Evolutionary conservation across 2,329 filamentous ascomycete species (phyloP).

Genomic region (Capronia epimyces): DNA sequence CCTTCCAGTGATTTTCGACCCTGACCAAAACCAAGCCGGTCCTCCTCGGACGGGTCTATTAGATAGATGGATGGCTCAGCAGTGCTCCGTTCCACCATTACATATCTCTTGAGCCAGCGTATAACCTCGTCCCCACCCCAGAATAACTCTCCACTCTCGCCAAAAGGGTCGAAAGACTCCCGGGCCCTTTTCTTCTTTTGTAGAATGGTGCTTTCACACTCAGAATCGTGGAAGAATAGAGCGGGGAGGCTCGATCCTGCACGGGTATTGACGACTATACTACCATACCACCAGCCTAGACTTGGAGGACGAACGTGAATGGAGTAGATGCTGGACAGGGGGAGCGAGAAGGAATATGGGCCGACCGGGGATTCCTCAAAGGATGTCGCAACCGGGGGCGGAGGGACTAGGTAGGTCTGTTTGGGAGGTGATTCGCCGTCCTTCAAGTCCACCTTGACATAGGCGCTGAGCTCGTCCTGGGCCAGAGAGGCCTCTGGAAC

Average conservation of each 20-base stretch:
- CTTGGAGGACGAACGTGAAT: constrained; percentile 85
- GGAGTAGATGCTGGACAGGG: constrained; percentile 84
- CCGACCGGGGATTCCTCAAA: constrained; percentile 63
- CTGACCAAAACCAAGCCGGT: constrained; percentile 70
- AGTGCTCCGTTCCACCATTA: constrained; percentile 72
- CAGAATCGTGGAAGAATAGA: constrained; percentile 94
- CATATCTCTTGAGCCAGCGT: constrained; percentile 80
- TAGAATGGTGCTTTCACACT: constrained; percentile 90
- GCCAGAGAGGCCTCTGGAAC: constrained; percentile 83
- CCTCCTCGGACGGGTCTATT: constrained; percentile 78
- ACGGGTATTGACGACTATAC: constrained; percentile 83
- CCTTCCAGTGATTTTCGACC: constrained; percentile 48
- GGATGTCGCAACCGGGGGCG: constrained; percentile 77
- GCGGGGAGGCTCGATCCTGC: constrained; percentile 91
- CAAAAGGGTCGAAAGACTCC: constrained; percentile 87
- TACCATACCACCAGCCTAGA: constrained; percentile 97
- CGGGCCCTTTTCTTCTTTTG: constrained; percentile 81
- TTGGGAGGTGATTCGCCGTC: constrained; percentile 74
- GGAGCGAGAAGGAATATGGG: constrained; percentile 85
- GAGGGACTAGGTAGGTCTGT: constrained; percentile 85
- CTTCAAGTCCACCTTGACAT: constrained; percentile 89
- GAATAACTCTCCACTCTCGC: constrained; percentile 78
- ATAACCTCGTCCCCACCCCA: constrained; percentile 97
- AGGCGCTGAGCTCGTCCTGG: constrained; percentile 70
- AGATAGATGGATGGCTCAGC: constrained; percentile 89